A percentile compares a stretch with the other conserved stretches of the same genome.
phyloP scores from a whole-genome alignment of 2,329 filamentous ascomycete species.

The Cladosporium sp. region DNA sequence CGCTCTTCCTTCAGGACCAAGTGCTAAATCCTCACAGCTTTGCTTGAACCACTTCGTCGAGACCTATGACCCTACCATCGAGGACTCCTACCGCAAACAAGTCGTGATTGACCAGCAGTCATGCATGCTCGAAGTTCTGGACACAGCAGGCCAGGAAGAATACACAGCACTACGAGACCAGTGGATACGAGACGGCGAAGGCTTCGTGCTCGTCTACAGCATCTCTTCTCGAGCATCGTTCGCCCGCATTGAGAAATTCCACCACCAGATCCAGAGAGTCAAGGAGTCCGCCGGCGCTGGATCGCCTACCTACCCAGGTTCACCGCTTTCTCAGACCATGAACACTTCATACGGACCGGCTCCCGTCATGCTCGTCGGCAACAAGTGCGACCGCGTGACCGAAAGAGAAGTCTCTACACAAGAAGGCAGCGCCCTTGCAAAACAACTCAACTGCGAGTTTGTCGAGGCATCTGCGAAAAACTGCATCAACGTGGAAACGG shows the following conservation, averaged over 20 bases:
- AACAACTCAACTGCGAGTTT: conserved; percentile 92
- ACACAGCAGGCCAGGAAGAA: conserved; percentile 97
- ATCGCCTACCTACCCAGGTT: conserved; percentile 75
- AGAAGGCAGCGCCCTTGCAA: conserved; percentile 87
- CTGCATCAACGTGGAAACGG: conserved; percentile 97
- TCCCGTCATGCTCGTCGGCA: conserved; percentile 96
- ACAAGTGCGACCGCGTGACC: conserved; percentile 95
- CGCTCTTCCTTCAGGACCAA: background rate
- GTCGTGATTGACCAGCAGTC: conserved; percentile 88
- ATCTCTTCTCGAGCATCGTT: conserved; percentile 97
- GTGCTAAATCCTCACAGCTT: conserved; percentile 56
- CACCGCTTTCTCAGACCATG: conserved; percentile 63
- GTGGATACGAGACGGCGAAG: conserved; percentile 97
- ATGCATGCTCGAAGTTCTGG: conserved; percentile 95
- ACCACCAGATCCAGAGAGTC: conserved; percentile 94
- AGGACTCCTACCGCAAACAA: conserved; percentile 69
- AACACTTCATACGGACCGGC: conserved; percentile 64
- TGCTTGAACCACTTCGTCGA: conserved; percentile 98
- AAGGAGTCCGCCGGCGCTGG: conserved; percentile 80
- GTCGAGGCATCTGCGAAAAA: conserved; percentile 97
- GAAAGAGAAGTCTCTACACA: conserved; percentile 96
- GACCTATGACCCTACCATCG: conserved; percentile 72
- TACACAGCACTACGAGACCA: conserved; percentile 96
- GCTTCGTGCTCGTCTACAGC: conserved; percentile 96
- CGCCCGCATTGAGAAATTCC: conserved; percentile 89